Evolutionary conservation across 1,139 yeast species (phyloP).

Genomic region (Lodderomyces jiufengensis): DNA sequence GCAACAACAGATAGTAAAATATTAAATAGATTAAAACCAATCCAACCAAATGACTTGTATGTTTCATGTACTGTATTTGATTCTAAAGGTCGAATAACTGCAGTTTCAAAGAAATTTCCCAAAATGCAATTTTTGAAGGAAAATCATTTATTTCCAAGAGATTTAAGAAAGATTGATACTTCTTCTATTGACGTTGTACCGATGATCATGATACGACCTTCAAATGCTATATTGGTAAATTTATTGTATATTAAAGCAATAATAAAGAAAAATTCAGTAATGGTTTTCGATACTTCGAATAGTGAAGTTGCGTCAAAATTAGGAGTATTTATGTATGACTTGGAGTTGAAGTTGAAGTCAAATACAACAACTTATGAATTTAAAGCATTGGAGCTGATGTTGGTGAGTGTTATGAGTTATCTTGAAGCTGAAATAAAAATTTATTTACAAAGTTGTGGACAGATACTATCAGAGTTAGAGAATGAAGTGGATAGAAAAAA

Average conservation of each 20-base stretch:
- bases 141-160: conserved; percentile 78
- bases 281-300: conserved; percentile 74
- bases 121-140: conserved; percentile 71
- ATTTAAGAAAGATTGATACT: conserved; percentile 81
- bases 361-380: conserved; percentile 57
- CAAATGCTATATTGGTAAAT: conserved; percentile 72
- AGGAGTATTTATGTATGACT: conserved; percentile 80
- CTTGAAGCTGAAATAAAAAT: conserved; percentile 81
- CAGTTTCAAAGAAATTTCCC: conserved; percentile 74
- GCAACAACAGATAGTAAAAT: conserved; percentile 2
- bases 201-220: conserved; percentile 70
- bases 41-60: conserved; percentile 53
- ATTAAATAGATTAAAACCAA: conserved; percentile 44
- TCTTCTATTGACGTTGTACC: conserved; percentile 89
- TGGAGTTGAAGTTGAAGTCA: conserved; percentile 71
- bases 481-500: conserved; percentile 81
- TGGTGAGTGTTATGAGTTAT: conserved; percentile 79
- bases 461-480: conserved; percentile 77
- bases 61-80: conserved; percentile 77
- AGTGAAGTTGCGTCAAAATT: conserved; percentile 55
- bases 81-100: conserved; percentile 63
- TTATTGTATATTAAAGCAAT: conserved; percentile 84
- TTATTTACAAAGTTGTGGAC: conserved; percentile 70
- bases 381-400: conserved; percentile 83
- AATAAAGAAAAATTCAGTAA: conserved; percentile 73